These are phyloP conservation scores for Candida silvatica DNA, from an alignment of 805 yeast species.

Conservation along the genomic window DNA sequence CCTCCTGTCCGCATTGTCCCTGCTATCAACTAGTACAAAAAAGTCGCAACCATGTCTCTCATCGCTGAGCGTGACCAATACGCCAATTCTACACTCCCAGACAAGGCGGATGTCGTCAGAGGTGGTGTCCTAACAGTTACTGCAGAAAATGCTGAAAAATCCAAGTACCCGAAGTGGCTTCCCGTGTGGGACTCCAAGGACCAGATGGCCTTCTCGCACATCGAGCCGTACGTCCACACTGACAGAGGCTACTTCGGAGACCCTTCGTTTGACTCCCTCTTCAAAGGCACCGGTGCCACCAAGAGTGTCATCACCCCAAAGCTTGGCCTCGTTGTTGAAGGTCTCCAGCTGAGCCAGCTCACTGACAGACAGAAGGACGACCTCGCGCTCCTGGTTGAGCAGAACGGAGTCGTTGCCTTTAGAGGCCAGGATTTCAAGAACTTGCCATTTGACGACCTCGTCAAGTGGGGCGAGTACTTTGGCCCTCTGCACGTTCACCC, in stretches of 20 bases:
- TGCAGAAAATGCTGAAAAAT: slow-evolving; percentile 1
- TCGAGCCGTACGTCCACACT: slow-evolving; percentile 43
- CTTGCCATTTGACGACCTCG: slow-evolving; percentile 37
- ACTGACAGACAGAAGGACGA: slow-evolving; percentile 53
- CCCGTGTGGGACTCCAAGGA: slow-evolving; percentile 11
- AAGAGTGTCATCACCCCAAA: slow-evolving; percentile 51
- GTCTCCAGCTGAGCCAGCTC: slow-evolving; percentile 50
- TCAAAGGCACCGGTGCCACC: slow-evolving; percentile 22
- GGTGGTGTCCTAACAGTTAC: slow-evolving; percentile 9
- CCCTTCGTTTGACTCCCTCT: slow-evolving; percentile 41
- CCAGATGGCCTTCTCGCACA: slow-evolving; percentile 22
- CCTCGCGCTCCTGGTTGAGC: slow-evolving; percentile 58
- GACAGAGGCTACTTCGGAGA: slow-evolving; percentile 70
- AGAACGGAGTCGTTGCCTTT: slow-evolving; percentile 61
- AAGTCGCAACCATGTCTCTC: too few relatives aligned
- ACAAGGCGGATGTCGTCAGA: slow-evolving; percentile 5
- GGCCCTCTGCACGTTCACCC: slow-evolving; percentile 71
- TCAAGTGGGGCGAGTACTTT: slow-evolving; percentile 51
- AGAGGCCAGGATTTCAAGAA: slow-evolving; percentile 58
- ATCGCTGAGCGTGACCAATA: too few relatives aligned
- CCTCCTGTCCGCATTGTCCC: too few relatives aligned
- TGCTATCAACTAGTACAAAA: too few relatives aligned
- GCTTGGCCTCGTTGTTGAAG: slow-evolving; percentile 56
- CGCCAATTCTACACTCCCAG: too few relatives aligned
- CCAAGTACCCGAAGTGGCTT: slow-evolving; percentile 9